Evolutionary conservation across 1,139 yeast species (phyloP), one percentile per base, ranked within the genome.

Genomic region (Meyerozyma carpophila): DNA sequence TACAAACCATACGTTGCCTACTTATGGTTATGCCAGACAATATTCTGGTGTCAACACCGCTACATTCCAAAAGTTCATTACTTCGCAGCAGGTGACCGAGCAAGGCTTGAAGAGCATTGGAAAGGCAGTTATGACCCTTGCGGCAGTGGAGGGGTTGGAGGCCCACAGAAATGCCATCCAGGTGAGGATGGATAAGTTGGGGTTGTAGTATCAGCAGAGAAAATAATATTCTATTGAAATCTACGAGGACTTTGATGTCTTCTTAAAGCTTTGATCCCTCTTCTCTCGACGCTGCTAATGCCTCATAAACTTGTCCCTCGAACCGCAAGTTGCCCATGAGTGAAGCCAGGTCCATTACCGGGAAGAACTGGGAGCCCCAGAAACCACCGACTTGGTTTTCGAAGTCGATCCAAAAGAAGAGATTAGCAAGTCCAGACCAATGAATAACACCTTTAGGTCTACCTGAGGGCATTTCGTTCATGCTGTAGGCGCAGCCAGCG

Each of bases 91-190:
- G 58, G 87, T 93, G 18, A 84, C 90, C 3, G 81, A 85, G 48
- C 79, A 84, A 61, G 99, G 99, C 18, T 75, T 93, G 55, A 72
- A 79, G 62, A 82, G 82, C 56, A 91, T 93, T 51, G 98, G 98
- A 29, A 82, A 81, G 55, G 98, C 98, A 1, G 98, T 94, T 16
- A 93, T 93, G 95, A 82, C 90, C 26, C 78, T 93, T 51, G 98
- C 99, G n/a, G 90, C 82, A 40, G 94, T 90, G 39, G 98, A 93
- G 68, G 98, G 99, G 1, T 77, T 93, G 48, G 97, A 91, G 63
- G 98, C 93, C 10, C 98, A 93, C 71, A 81, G 97, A 66, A 87
- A 90, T 60, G 98, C 98, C 8, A 96, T 91, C 42, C 89, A 89
- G 63, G 84, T 93, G 38, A 82, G 98, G 73, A 82, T 91, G 86